These are phyloP conservation scores for Chrysanthemum lavandulifolium DNA, from an alignment of 129 eudicot species.

Conservation along the genomic window DNA sequence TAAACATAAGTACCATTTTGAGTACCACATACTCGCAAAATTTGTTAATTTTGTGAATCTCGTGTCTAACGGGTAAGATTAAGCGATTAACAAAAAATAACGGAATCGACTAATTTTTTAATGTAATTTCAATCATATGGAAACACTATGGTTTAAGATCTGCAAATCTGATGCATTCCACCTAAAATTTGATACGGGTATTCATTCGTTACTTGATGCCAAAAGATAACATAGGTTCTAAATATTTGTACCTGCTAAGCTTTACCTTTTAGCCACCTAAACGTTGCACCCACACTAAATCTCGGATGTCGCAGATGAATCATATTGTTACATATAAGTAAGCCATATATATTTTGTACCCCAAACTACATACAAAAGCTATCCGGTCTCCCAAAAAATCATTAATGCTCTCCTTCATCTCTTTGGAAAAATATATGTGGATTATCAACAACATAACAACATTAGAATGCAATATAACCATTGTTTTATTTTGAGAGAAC, in stretches of 20 bases:
- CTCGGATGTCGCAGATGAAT: neutral
- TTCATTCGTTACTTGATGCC: too few relatives aligned
- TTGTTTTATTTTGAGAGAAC: neutral
- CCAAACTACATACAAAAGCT: neutral
- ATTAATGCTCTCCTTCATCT: neutral
- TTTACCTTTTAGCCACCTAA: neutral
- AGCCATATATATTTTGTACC: neutral
- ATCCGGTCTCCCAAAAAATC: neutral
- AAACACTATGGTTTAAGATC: too few relatives aligned
- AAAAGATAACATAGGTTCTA: too few relatives aligned
- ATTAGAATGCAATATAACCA: neutral
- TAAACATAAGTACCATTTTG: too few relatives aligned
- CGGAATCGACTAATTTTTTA: too few relatives aligned
- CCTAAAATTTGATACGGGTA: too few relatives aligned
- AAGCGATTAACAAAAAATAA: too few relatives aligned
- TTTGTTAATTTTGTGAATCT: too few relatives aligned
- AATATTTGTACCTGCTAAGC: neutral
- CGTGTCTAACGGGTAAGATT: too few relatives aligned
- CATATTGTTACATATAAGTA: slow-evolving; percentile 1
- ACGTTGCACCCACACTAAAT: neutral
- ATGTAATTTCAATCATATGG: too few relatives aligned
- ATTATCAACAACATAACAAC: neutral
- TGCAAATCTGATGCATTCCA: too few relatives aligned
- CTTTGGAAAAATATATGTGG: neutral
- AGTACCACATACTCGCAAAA: too few relatives aligned